Percentiles rank a stretch among this genome's conserved stretches.
phyloP scores from a whole-genome alignment of 768 basidiomycete genomes.

The Pisolithus microcarpus region DNA sequence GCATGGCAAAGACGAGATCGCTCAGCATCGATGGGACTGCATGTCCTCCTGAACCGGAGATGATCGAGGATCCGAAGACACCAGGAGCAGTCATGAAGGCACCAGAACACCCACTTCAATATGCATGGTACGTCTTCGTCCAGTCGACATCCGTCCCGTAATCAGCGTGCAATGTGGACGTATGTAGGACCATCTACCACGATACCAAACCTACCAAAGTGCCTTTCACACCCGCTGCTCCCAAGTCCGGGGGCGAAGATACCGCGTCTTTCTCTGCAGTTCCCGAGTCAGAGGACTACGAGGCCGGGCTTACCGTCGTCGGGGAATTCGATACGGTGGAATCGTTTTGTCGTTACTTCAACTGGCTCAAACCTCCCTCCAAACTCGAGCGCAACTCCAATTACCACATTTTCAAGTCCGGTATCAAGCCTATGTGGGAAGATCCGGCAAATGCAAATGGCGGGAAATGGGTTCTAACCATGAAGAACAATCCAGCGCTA shows the following conservation, averaged over 20 bases:
- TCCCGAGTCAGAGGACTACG: slow-evolving; percentile 70
- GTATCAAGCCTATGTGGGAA: slow-evolving; percentile 98
- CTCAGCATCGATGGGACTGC: slow-evolving; percentile 53
- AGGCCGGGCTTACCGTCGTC: slow-evolving; percentile 78
- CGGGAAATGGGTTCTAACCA: slow-evolving; percentile 92
- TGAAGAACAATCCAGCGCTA: slow-evolving; percentile 73
- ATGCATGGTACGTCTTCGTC: slow-evolving; percentile 53
- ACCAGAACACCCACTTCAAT: slow-evolving; percentile 81
- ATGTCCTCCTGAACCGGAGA: slow-evolving; percentile 68
- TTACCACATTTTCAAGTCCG: slow-evolving; percentile 91
- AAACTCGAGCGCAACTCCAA: slow-evolving; percentile 85
- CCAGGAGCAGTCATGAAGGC: slow-evolving; percentile 61
- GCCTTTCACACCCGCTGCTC: slow-evolving; percentile 45
- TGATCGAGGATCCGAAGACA: slow-evolving; percentile 78
- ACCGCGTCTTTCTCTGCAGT: slow-evolving; percentile 30
- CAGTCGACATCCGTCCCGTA: neutral
- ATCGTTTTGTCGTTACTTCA: slow-evolving; percentile 85
- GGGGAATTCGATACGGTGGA: slow-evolving; percentile 90
- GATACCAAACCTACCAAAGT: slow-evolving; percentile 69
- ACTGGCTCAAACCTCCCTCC: slow-evolving; percentile 90
- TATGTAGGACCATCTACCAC: slow-evolving; percentile 77
- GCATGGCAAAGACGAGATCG: slow-evolving; percentile 62
- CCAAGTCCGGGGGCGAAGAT: slow-evolving; percentile 22
- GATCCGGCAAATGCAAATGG: slow-evolving; percentile 87
- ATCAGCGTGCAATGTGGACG: slow-evolving; percentile 1